Base-by-base conservation (phyloP, 2,329 filamentous ascomycete genomes). In the Trichoderma hamatum region DNA sequence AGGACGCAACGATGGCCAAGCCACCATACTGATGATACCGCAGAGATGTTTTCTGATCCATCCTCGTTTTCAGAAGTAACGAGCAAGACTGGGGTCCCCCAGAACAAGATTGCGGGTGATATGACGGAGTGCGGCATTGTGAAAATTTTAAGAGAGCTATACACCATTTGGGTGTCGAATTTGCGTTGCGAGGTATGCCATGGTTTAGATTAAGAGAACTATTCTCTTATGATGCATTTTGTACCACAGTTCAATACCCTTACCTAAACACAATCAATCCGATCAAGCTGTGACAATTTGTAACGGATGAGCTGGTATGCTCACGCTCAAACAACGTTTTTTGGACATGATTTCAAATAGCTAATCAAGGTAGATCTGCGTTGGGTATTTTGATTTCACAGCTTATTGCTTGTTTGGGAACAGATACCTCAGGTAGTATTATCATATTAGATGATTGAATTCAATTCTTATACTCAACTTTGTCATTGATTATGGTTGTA, bases 1-100 rank as follows among this genome's bases (percentile, higher is more conserved):
- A 84, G 77, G 72, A 84, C 74, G 73, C 81, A 83, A 14, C 78
- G 78, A 70, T 80, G 74, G 5, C 78, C 78, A 13, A 84, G 77
- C 82, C 82, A 84, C 74, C 77, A 83, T 24, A 79, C 81, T 6
- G 81, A 83, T 19, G 82, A 83, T 69, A 83, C 82, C 10, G 82
- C 78, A 9, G 74, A 75, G 58, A 84, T 78, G 70, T 84, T 84
- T 71, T 72, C 72, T 4, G 78, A 80, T 6, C 76, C 77, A 69
- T 83, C 81, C 71, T 78, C 75, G 70, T 84, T 83, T 55, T 76
- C 74, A 13, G 78, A 78, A 4, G 79, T 75, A 61, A 83, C 75
- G 14, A 83, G 72, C 16, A 81, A 77, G 30, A 82, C 79, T 0
- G 80, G 79, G 2, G 79, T 82, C 54, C 80, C 80, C 78, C 78